A percentile compares a stretch with the other conserved stretches of the same genome.
These are phyloP conservation scores for Dendrobium catenatum DNA, from an alignment of 106 monocot species.

Conservation along the genomic window DNA sequence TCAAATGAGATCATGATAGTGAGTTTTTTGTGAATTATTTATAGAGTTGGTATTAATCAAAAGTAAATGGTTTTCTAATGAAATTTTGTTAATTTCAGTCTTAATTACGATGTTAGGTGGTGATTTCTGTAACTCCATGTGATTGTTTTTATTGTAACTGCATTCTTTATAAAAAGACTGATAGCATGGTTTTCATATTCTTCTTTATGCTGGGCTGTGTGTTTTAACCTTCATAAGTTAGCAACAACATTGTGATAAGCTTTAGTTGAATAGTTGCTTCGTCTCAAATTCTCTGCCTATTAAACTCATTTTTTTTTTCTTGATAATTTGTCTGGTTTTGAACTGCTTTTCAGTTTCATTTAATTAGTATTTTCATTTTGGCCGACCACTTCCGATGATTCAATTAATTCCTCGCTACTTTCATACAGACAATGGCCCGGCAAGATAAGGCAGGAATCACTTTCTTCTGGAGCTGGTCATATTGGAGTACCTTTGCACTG, in stretches of 20 bases:
- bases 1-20: too few species aligned
- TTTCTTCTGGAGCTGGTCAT: slow-evolving; percentile 99
- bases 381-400: not conserved
- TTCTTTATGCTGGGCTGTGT: not conserved
- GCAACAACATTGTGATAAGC: not conserved
- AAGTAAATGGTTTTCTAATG: too few species aligned
- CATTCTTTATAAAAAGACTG: not conserved
- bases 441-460: slow-evolving; percentile 77
- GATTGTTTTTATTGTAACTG: too few species aligned
- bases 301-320: not conserved
- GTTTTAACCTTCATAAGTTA: not conserved
- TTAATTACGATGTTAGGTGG: too few species aligned
- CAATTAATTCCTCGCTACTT: not conserved
- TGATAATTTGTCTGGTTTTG: not conserved
- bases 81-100: too few species aligned
- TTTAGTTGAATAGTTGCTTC: not conserved
- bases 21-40: too few species aligned
- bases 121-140: too few species aligned
- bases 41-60: too few species aligned
- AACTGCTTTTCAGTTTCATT: not conserved
- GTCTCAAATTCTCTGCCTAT: not conserved
- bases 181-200: not conserved
- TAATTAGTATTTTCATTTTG: not conserved
- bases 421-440: slow-evolving; percentile 50
- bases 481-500: slow-evolving; percentile 94